Evolutionary conservation across 331 rosid species (phyloP).

Genomic region (Pyracantha coccinea): DNA sequence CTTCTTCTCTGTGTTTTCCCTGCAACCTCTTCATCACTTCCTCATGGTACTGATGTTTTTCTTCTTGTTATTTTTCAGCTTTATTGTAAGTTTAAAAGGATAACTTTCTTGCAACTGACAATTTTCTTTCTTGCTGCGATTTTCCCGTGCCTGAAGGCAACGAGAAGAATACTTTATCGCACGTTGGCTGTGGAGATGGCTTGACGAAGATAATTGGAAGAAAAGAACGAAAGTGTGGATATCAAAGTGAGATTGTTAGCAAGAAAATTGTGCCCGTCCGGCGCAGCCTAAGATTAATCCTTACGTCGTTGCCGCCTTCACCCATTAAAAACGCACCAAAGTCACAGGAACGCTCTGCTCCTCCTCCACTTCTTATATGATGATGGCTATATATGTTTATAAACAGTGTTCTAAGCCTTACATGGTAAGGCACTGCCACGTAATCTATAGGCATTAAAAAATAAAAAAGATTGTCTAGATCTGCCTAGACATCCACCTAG

Average conservation of each 20-base stretch:
- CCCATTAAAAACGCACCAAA: not conserved
- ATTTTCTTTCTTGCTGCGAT: not conserved
- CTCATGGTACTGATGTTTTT: not conserved
- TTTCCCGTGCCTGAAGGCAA: not conserved
- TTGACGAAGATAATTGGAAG: not conserved
- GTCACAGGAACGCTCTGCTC: not conserved
- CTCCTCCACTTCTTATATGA: not conserved
- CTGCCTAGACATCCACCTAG: no score
- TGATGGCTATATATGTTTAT: no score
- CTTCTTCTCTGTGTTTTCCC: conserved; percentile 3
- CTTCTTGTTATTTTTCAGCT: not conserved
- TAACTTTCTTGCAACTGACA: not conserved
- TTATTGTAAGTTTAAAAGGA: not conserved
- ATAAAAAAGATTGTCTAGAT: no score
- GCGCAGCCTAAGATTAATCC: not conserved
- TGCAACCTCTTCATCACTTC: not conserved
- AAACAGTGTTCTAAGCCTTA: no score
- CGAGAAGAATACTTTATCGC: not conserved
- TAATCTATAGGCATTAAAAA: no score
- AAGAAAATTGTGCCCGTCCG: not conserved
- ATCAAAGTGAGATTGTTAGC: not conserved
- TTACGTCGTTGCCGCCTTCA: conserved; percentile 9
- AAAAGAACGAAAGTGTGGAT: not conserved
- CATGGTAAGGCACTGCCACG: no score
- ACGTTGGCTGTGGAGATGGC: conserved; percentile 4